These are phyloP conservation scores for Apiospora pterosperma DNA, from an alignment of 2,329 filamentous ascomycete genomes.

Conservation along the genomic window DNA sequence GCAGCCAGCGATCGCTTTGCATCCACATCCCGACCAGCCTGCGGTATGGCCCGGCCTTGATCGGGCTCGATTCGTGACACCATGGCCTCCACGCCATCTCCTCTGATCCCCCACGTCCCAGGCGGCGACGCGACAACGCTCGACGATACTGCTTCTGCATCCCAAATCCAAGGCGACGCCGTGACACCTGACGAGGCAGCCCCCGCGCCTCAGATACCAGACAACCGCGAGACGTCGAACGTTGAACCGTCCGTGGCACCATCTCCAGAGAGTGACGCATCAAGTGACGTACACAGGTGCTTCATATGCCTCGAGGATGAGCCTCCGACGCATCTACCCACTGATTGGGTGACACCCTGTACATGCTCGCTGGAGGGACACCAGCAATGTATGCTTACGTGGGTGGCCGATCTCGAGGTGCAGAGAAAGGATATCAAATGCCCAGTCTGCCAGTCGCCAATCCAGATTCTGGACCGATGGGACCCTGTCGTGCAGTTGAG, in stretches of 20 bases:
- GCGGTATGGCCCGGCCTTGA: not conserved
- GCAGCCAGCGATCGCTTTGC: not conserved
- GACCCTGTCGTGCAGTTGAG: slow-evolving; percentile 69
- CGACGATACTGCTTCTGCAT: not conserved
- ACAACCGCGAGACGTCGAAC: slow-evolving; percentile 8
- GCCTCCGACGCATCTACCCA: slow-evolving; percentile 42
- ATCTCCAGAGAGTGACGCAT: not conserved
- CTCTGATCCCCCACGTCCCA: not conserved
- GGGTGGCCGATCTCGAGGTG: slow-evolving; percentile 85
- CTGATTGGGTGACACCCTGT: slow-evolving; percentile 81
- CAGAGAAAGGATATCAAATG: slow-evolving; percentile 68
- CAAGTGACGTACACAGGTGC: slow-evolving; percentile 41
- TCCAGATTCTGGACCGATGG: slow-evolving; percentile 70
- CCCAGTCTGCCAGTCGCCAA: slow-evolving; percentile 84
- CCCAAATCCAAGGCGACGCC: not conserved
- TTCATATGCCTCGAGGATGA: slow-evolving; percentile 63
- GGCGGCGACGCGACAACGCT: not conserved
- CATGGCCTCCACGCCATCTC: not conserved
- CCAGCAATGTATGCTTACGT: slow-evolving; percentile 80
- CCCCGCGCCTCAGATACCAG: slow-evolving; percentile 13
- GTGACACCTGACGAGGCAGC: slow-evolving; percentile 8
- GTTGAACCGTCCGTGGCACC: not conserved
- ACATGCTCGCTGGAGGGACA: slow-evolving; percentile 89
- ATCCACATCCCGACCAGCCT: not conserved
- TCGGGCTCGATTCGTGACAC: not conserved